These are phyloP conservation scores for Akanthomyces dipterigenus DNA, from an alignment of 2,329 filamentous ascomycete species.

Conservation along the genomic window DNA sequence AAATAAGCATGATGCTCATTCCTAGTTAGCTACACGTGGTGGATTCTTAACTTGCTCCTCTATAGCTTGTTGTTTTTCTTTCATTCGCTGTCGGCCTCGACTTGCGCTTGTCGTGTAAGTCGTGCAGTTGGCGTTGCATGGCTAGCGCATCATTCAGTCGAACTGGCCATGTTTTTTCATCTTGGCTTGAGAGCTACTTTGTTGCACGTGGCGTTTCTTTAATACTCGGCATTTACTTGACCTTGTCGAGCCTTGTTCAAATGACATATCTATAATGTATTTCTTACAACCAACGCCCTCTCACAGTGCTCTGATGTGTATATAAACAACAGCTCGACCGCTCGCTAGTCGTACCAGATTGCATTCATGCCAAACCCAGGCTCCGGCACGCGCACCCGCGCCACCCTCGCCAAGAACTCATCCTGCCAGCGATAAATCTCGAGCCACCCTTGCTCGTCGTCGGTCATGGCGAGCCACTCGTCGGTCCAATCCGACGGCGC, in stretches of 20 bases:
- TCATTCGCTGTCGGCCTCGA: not conserved
- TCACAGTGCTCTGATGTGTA: not conserved
- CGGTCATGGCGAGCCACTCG: conserved; percentile 84
- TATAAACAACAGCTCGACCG: too few relatives aligned
- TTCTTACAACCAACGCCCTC: not conserved
- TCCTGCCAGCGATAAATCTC: conserved; percentile 85
- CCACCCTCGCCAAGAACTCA: conserved; percentile 72
- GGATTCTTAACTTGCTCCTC: too few relatives aligned
- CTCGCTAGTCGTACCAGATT: conserved; percentile 82
- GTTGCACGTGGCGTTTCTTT: not conserved
- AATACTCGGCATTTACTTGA: not conserved
- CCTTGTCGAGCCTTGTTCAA: not conserved
- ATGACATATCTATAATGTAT: not conserved
- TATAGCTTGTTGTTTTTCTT: not conserved
- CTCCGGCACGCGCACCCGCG: conserved; percentile 69
- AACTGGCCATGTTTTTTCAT: not conserved
- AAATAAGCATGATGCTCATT: conserved; percentile 16
- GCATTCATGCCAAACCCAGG: conserved; percentile 95
- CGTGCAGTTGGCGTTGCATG: not conserved
- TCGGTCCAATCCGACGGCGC: conserved; percentile 76
- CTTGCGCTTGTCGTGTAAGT: not conserved
- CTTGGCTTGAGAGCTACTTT: not conserved
- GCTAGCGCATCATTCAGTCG: not conserved
- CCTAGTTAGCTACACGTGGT: not conserved
- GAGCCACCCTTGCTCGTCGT: conserved; percentile 80